Evolutionary conservation across 768 basidiomycete species (phyloP).

Genomic region (Panellus pusillus): DNA sequence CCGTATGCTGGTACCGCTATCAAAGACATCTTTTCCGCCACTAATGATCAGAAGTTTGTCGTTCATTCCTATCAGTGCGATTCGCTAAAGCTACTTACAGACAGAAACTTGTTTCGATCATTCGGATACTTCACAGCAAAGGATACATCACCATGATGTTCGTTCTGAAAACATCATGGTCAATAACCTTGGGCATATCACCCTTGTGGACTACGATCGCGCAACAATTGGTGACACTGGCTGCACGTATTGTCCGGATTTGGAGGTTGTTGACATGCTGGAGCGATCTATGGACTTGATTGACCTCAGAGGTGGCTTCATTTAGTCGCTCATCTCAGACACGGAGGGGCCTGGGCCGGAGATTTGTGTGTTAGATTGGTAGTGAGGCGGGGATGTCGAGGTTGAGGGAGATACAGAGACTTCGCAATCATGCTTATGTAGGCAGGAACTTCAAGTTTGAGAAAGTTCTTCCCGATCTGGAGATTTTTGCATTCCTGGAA

Average conservation of each 20-base stretch:
- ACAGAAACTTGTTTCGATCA: not conserved
- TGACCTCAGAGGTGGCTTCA: no score
- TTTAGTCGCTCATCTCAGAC: no score
- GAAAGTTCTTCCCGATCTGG: no score
- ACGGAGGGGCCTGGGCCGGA: no score
- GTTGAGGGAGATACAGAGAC: no score
- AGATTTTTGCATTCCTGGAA: no score
- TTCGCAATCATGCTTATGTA: no score
- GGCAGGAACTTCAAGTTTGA: no score
- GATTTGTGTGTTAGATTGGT: no score
- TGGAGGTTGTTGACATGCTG: not conserved
- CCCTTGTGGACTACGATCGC: constrained; percentile 1
- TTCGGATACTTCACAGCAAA: not conserved
- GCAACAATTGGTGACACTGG: not conserved
- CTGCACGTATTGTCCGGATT: not conserved
- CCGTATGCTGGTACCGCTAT: not conserved
- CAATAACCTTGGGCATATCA: not conserved
- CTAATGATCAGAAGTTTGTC: not conserved
- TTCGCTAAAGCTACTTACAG: not conserved
- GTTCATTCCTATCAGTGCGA: not conserved
- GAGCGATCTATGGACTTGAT: not conserved
- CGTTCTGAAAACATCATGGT: not conserved
- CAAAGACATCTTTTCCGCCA: not conserved
- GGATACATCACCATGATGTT: constrained; percentile 1
- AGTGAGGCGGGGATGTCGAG: no score